Conservation (phyloP, 257 asterid genomes). For the Paraleonurus japonicus region DNA sequence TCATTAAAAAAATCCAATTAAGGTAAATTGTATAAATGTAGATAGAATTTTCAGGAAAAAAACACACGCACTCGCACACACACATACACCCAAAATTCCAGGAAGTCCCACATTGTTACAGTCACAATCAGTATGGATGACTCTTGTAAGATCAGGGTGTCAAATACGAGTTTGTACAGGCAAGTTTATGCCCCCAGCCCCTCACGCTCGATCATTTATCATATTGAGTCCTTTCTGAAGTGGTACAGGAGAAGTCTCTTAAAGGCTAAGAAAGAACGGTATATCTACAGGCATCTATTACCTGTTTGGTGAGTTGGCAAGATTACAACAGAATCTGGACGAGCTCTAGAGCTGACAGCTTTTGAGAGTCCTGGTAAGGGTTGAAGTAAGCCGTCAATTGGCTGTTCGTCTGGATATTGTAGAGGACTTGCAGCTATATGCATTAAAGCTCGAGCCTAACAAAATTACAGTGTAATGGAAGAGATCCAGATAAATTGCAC, state of each 20-base stretch:
- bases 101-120: not conserved
- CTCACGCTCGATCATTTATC: not conserved
- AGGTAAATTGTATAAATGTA: constrained; percentile 9
- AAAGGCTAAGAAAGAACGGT: not conserved
- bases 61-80: not conserved
- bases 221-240: not conserved
- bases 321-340: constrained; percentile 51
- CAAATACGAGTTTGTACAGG: not conserved
- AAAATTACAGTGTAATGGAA: constrained; percentile 20
- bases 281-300: constrained; percentile 24
- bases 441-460: constrained; percentile 74
- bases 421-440: constrained; percentile 82
- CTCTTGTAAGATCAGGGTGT: not conserved
- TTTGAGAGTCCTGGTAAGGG: constrained; percentile 52
- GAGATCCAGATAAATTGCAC: constrained; percentile 11
- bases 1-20: constrained; percentile 3
- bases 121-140: not conserved
- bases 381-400: constrained; percentile 48
- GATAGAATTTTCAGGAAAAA: not conserved
- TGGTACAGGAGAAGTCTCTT: not conserved
- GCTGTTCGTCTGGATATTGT: constrained; percentile 55
- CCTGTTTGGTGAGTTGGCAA: constrained; percentile 69
- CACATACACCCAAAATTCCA: not conserved
- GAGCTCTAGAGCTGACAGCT: constrained; percentile 38
- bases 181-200: not conserved